phyloP scores from a whole-genome alignment of 2,329 filamentous ascomycete species.

The Capronia coronata region DNA sequence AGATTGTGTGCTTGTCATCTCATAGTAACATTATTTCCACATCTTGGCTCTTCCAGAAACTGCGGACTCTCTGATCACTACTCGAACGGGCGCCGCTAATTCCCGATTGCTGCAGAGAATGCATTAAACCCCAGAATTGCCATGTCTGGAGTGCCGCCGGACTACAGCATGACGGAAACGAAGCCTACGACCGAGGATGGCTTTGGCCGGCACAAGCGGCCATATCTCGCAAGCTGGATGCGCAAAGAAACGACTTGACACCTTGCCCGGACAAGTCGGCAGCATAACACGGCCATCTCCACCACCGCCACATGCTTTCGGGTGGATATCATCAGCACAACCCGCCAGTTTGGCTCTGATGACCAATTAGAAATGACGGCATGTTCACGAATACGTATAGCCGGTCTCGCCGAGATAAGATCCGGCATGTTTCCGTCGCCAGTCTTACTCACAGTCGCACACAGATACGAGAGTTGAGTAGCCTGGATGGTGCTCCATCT shows the following conservation, averaged over 20 bases:
- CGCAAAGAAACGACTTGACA: background rate
- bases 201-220: too few relatives aligned
- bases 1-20: background rate
- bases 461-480: too few relatives aligned
- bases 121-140: background rate
- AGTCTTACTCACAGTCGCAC: too few relatives aligned
- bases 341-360: too few relatives aligned
- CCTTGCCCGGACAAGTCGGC: background rate
- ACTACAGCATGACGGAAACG: too few relatives aligned
- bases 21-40: background rate
- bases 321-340: background rate
- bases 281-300: conserved; percentile 1
- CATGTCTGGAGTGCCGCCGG: too few relatives aligned
- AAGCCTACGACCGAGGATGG: too few relatives aligned
- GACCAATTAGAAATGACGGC: conserved; percentile 3
- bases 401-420: too few relatives aligned
- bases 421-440: too few relatives aligned
- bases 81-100: background rate
- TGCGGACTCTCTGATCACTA: background rate
- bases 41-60: background rate
- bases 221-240: background rate
- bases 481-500: too few relatives aligned
- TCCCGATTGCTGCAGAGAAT: background rate
- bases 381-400: background rate
- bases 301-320: background rate